Percentiles rank a stretch among this genome's conserved stretches.
Evolutionary conservation across 305 asterid genomes (phyloP).

Genomic region (Fraxinus albicans): DNA sequence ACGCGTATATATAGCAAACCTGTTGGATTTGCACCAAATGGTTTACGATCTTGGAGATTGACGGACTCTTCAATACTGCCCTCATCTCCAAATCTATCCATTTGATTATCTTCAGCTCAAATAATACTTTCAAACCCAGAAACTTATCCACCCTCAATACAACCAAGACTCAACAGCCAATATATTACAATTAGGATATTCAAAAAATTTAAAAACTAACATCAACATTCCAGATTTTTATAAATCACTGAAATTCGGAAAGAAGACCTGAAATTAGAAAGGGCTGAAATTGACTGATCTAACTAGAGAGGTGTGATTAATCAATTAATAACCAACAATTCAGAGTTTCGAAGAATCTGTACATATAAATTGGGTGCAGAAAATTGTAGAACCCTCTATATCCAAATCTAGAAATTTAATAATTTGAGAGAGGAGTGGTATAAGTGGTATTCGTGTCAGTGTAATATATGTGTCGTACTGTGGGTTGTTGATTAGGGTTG

Average conservation of each 20-base stretch:
- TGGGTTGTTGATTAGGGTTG: constrained; percentile 5
- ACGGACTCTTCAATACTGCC: constrained; percentile 38
- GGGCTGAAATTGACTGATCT: constrained; percentile 22
- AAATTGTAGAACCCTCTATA: constrained; percentile 10
- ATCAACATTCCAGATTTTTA: constrained; percentile 8
- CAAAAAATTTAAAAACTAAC: not conserved
- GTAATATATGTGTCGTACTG: not conserved
- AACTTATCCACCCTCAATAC: constrained; percentile 5
- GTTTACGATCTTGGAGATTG: constrained; percentile 48
- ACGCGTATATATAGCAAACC: constrained; percentile 37
- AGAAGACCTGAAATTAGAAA: constrained; percentile 8
- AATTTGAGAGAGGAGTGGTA: constrained; percentile 11
- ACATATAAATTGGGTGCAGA: constrained; percentile 3
- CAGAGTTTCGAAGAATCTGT: constrained; percentile 32
- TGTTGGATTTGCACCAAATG: constrained; percentile 62
- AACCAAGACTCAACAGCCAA: constrained; percentile 13
- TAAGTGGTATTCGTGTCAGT: not conserved
- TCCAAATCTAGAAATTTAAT: not conserved
- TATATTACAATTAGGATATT: constrained; percentile 9
- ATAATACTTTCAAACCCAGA: constrained; percentile 21
- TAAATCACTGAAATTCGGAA: constrained; percentile 13
- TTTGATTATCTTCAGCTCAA: constrained; percentile 30
- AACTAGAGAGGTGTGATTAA: constrained; percentile 14
- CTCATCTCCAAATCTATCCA: constrained; percentile 74
- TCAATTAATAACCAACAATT: constrained; percentile 3